Conservation (phyloP, 495 filamentous ascomycete genomes). For the Penicillium cosmopolitanum region DNA sequence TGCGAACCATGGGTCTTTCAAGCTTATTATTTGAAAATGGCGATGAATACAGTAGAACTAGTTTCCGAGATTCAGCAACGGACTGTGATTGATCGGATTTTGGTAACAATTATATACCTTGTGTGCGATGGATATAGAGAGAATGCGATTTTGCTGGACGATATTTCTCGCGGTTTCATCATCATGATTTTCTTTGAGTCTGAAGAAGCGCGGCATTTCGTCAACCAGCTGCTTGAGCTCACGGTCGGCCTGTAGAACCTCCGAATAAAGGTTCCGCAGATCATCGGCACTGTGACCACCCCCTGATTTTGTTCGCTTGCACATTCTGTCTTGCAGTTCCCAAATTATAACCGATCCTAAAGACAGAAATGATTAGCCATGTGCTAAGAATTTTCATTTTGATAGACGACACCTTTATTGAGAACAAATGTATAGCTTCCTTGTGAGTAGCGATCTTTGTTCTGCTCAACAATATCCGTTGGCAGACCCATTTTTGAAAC, state of each 20-base stretch:
- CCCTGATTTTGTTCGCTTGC: background rate
- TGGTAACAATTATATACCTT: background rate
- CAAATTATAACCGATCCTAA: conserved; percentile 19
- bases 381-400: background rate
- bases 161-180: background rate
- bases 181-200: background rate
- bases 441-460: conserved; percentile 6
- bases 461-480: background rate
- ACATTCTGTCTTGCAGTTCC: conserved; percentile 18
- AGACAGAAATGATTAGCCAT: background rate
- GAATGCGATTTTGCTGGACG: background rate
- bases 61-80: background rate
- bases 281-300: background rate
- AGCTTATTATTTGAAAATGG: conserved; percentile 19
- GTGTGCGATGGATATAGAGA: conserved; percentile 1
- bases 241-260: conserved; percentile 16
- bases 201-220: conserved; percentile 6
- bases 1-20: conserved; percentile 19
- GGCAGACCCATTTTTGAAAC: background rate
- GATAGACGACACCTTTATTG: conserved; percentile 7
- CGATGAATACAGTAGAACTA: conserved; percentile 20
- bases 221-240: conserved; percentile 11
- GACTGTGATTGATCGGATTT: background rate
- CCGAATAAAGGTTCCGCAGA: conserved; percentile 4
- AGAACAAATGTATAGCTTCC: conserved; percentile 15